phyloP scores from a whole-genome alignment of 2,329 filamentous ascomycete species.

The Verticillium tricorpus region DNA sequence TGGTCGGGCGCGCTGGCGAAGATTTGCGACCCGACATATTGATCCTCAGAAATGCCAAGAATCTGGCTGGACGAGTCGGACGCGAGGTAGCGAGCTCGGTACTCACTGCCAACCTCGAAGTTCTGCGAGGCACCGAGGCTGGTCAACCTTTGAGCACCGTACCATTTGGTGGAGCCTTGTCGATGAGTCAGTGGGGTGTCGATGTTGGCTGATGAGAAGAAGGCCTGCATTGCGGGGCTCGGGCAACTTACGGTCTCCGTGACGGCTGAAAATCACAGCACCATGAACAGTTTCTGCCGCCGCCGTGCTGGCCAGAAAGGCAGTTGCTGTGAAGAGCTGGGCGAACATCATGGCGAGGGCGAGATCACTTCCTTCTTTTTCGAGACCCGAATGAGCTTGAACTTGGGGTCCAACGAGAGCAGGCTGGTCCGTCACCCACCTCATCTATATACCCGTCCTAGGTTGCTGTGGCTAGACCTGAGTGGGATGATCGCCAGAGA shows the following conservation, averaged over 20 bases:
- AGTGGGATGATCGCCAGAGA: background rate
- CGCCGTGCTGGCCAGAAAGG: conserved; percentile 12
- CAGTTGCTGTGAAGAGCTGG: background rate
- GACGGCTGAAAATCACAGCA: conserved; percentile 26
- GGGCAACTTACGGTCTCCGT: conserved; percentile 25
- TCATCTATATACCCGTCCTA: background rate
- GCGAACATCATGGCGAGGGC: background rate
- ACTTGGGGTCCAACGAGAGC: no score
- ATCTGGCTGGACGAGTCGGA: conserved; percentile 22
- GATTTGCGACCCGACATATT: conserved; percentile 25
- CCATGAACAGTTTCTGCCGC: conserved; percentile 27
- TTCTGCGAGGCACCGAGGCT: conserved; percentile 27
- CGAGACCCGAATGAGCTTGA: no score
- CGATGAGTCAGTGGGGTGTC: background rate
- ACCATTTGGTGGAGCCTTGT: conserved; percentile 28
- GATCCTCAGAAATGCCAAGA: conserved; percentile 25
- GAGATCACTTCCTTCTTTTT: background rate
- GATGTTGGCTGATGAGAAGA: background rate
- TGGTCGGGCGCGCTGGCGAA: conserved; percentile 27
- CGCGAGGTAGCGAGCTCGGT: conserved; percentile 17
- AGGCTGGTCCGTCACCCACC: background rate
- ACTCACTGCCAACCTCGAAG: conserved; percentile 20
- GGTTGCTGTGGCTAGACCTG: background rate
- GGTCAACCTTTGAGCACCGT: conserved; percentile 25
- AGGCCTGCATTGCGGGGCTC: background rate